These are phyloP conservation scores for Staphylotrichum longicolle DNA, from an alignment of 495 filamentous ascomycete genomes.

Conservation along the genomic window DNA sequence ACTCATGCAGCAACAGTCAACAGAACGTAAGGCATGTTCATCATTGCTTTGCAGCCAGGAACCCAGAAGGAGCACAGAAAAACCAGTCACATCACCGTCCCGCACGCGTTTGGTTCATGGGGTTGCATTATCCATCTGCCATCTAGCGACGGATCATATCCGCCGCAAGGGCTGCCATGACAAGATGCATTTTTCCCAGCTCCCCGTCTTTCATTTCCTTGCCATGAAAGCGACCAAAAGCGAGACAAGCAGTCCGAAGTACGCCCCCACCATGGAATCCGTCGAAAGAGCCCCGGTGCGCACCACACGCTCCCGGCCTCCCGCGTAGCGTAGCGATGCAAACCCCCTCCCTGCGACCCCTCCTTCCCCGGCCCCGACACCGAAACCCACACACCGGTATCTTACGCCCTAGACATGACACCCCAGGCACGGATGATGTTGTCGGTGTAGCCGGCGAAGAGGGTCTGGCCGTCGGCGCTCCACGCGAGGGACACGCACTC, in stretches of 20 bases:
- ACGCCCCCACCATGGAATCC: constrained; percentile 41
- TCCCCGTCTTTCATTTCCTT: constrained; percentile 35
- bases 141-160: constrained; percentile 21
- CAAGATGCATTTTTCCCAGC: constrained; percentile 36
- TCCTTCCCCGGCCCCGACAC: constrained; percentile 22
- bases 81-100: too few species aligned
- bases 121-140: constrained; percentile 34
- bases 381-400: constrained; percentile 24
- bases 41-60: too few species aligned
- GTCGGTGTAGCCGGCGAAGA: constrained; percentile 99
- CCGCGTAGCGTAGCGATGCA: constrained; percentile 32
- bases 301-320: constrained; percentile 21
- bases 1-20: too few species aligned
- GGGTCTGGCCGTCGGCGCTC: constrained; percentile 95
- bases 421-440: constrained; percentile 99
- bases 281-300: constrained; percentile 32
- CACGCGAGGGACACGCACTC: constrained; percentile 97
- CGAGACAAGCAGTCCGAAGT: constrained; percentile 41
- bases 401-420: constrained; percentile 76
- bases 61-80: too few species aligned
- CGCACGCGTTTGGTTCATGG: constrained; percentile 29
- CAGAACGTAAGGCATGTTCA: too few species aligned
- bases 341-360: constrained; percentile 23
- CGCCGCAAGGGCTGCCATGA: constrained; percentile 21
- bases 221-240: constrained; percentile 41